Evolutionary conservation across 768 basidiomycete genomes (phyloP).

Genomic region (Agaricus blazei): DNA sequence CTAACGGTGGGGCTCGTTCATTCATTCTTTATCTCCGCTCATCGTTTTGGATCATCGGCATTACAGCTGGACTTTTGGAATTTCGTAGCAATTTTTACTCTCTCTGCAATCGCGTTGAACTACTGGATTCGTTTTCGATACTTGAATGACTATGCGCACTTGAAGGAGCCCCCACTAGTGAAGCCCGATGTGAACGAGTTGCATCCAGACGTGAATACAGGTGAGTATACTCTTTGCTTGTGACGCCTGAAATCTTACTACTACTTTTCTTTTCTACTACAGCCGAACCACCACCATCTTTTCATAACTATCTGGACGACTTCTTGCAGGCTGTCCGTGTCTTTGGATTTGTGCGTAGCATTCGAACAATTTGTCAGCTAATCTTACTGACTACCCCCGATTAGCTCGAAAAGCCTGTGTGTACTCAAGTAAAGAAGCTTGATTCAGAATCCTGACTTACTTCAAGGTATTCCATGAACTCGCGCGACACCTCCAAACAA

Average conservation of each 20-base stretch:
- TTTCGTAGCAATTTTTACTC: constrained; percentile 70
- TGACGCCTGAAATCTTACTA: neutral
- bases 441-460: neutral
- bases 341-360: constrained; percentile 77
- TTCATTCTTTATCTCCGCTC: constrained; percentile 5
- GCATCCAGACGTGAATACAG: constrained; percentile 87
- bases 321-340: constrained; percentile 95
- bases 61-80: constrained; percentile 86
- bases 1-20: constrained; percentile 53
- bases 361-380: neutral
- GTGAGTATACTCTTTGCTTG: constrained; percentile 18
- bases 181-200: constrained; percentile 83
- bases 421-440: constrained; percentile 17
- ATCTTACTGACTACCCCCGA: neutral
- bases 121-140: constrained; percentile 84
- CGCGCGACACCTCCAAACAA: constrained; percentile 91
- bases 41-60: neutral
- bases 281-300: constrained; percentile 60
- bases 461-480: constrained; percentile 92
- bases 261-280: neutral
- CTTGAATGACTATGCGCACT: constrained; percentile 67
- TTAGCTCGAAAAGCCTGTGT: constrained; percentile 84
- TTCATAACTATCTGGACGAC: constrained; percentile 96
- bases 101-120: constrained; percentile 63
- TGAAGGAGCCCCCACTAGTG: constrained; percentile 76